These are phyloP conservation scores for Cyphellophora attinorum DNA, from an alignment of 2,329 filamentous ascomycete genomes.

Conservation along the genomic window DNA sequence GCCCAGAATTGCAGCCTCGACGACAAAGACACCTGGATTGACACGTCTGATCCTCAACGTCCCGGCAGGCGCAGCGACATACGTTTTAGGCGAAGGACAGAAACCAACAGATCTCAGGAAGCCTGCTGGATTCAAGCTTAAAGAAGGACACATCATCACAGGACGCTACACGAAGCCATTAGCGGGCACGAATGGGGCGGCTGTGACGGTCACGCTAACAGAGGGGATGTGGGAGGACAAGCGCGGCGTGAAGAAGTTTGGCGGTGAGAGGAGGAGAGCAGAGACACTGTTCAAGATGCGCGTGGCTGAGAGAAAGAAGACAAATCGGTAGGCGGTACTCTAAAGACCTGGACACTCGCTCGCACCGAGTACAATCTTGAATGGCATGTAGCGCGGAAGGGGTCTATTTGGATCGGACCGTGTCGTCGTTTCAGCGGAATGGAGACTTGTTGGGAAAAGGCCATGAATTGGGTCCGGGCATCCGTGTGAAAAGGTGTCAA, in stretches of 20 bases:
- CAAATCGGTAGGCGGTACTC: conserved; percentile 8
- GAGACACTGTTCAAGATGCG: conserved; percentile 81
- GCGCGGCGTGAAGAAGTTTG: conserved; percentile 84
- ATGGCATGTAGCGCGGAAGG: no score
- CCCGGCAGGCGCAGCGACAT: conserved; percentile 46
- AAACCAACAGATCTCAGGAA: conserved; percentile 39
- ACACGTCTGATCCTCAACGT: conserved; percentile 53
- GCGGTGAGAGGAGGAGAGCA: conserved; percentile 81
- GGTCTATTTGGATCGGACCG: no score
- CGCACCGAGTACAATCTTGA: no score
- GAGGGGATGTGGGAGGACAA: conserved; percentile 92
- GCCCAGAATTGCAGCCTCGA: conserved; percentile 29
- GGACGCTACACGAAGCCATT: conserved; percentile 66
- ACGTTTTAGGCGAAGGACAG: conserved; percentile 33
- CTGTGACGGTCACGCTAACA: conserved; percentile 58
- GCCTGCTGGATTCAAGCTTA: conserved; percentile 57
- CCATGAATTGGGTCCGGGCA: no score
- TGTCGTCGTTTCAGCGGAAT: no score
- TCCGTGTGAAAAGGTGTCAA: no score
- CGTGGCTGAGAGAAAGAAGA: conserved; percentile 59
- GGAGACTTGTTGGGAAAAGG: no score
- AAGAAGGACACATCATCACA: conserved; percentile 58
- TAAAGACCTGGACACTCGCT: no score
- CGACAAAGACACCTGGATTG: conserved; percentile 45
- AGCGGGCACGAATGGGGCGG: conserved; percentile 49